A percentile compares a stretch with the other conserved stretches of the same genome.
Evolutionary conservation across 352 stramenopile genomes (phyloP).

Genomic region (Phytophthora palmivora): DNA sequence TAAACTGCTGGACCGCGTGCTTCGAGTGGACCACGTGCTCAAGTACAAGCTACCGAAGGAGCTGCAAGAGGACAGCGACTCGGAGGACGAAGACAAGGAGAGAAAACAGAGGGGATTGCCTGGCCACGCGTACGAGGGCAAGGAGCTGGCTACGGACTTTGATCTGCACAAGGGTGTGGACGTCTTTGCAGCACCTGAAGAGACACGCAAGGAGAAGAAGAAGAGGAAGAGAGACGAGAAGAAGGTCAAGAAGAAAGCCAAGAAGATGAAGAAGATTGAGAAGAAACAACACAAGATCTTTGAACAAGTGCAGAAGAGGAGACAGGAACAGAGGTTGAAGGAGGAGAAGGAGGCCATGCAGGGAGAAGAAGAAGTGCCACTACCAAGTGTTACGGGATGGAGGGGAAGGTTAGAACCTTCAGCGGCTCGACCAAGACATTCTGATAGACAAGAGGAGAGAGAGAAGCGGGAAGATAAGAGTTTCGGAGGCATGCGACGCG

Average conservation of each 20-base stretch:
- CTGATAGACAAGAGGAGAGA: constrained; percentile 13
- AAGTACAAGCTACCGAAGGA: constrained; percentile 97
- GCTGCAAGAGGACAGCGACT: constrained; percentile 83
- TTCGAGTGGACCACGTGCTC: constrained; percentile 98
- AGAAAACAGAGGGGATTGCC: constrained; percentile 58
- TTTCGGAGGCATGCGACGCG: constrained; percentile 66
- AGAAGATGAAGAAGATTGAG: constrained; percentile 61
- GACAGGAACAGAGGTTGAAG: constrained; percentile 43
- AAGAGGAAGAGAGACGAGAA: constrained; percentile 67
- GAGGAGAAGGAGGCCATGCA: constrained; percentile 26
- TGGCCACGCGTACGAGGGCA: constrained; percentile 89
- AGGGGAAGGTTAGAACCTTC: constrained; percentile 66
- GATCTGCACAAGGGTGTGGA: constrained; percentile 83
- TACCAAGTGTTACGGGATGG: constrained; percentile 70
- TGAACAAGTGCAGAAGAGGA: constrained; percentile 53
- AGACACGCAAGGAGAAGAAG: constrained; percentile 67
- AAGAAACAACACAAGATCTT: constrained; percentile 60
- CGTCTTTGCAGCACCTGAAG: constrained; percentile 75
- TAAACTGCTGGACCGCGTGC: constrained; percentile 90
- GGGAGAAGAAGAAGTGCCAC: constrained; percentile 7
- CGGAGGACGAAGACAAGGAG: constrained; percentile 43
- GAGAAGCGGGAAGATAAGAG: constrained; percentile 41
- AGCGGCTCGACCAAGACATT: constrained; percentile 21
- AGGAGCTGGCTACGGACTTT: constrained; percentile 77
- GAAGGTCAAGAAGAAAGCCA: constrained; percentile 54